Base-by-base conservation (phyloP, 805 yeast genomes). In the Candida silvatica region DNA sequence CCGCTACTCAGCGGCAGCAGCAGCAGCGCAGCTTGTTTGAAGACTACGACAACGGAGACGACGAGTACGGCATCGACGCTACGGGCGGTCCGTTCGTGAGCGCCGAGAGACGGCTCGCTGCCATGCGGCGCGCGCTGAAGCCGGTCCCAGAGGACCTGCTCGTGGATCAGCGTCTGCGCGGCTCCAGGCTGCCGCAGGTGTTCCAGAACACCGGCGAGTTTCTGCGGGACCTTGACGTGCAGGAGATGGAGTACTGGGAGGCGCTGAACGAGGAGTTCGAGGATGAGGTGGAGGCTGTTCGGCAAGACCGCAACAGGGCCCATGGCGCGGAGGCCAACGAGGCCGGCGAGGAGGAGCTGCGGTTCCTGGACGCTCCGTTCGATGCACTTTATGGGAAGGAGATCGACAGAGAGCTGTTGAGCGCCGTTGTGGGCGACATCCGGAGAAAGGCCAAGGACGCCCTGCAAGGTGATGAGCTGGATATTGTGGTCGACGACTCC, bases 181-280 rank as follows among this genome's bases (percentile, higher is more conserved):
- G 35, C 14, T 53, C 59, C 12, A 44, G 43, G 27, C 36, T 56
- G 22, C 44, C 44, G n/a, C 37, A 42, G 8, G 50, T 49, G 2
- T 56, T 56, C 32, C 56, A 48, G 38, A 47, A 50, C 16, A 48
- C 51, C 11, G 33, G 47, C 9, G 47, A 42, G 11, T 56, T 56
- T 35, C 32, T 56, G 27, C 45, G 42, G 20, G 50, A 49, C 11
- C 29, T 58, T 30, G 52, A 46, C 15, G 20, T 46, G 9, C 52
- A 54, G 33, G 62, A 58, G 34, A 28, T 58, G 12, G 61, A 56
- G 20, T 43, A 43, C 32, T 54, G 59, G 55, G 55, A 49, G 33
- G 34, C 47, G 19, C 42, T 56, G 51, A 54, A 52, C 35, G 58
- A 52, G 25, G 59, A 56, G 34, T 56, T 48, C 34, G 58, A 58